phyloP scores from a whole-genome alignment of 257 asterid species.

The Mentha longifolia region DNA sequence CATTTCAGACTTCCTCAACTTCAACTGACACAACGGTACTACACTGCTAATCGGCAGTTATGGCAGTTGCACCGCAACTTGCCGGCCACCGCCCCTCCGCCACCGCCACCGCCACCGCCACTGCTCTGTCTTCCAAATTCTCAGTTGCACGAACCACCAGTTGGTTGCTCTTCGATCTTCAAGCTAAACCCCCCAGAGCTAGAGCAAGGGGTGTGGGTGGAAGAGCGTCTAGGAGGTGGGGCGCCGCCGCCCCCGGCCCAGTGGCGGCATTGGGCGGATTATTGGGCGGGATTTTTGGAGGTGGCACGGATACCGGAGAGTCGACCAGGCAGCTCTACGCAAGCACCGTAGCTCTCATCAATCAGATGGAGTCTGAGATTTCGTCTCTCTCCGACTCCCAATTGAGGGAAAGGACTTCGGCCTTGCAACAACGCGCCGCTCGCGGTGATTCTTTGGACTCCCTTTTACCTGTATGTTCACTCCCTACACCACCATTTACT shows the following conservation, averaged over 20 bases:
- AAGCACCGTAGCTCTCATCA: conserved; percentile 59
- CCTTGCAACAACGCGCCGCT: conserved; percentile 67
- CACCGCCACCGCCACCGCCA: conserved; percentile 29
- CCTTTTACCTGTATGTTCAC: conserved; percentile 74
- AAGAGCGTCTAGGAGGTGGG: conserved; percentile 30
- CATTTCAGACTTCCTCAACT: not conserved
- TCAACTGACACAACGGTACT: not conserved
- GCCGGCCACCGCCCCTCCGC: conserved; percentile 37
- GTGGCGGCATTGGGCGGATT: conserved; percentile 83
- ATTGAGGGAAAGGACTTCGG: conserved; percentile 72
- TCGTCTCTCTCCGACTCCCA: conserved; percentile 81
- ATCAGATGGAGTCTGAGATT: conserved; percentile 68
- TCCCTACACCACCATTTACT: not conserved
- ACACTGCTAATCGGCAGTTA: conserved; percentile 5
- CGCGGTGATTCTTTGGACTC: conserved; percentile 78
- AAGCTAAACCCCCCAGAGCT: conserved; percentile 22
- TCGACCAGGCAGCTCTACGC: conserved; percentile 75
- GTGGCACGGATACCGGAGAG: conserved; percentile 73
- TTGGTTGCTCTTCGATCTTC: conserved; percentile 25
- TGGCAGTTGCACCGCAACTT: conserved; percentile 41
- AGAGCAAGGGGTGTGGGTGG: conserved; percentile 27
- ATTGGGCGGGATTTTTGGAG: conserved; percentile 82
- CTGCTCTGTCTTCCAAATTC: conserved; percentile 38
- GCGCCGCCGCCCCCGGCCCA: conserved; percentile 6
- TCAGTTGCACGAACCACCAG: conserved; percentile 20